Base-by-base conservation (phyloP, 2,329 filamentous ascomycete species). In the Magnaporthiopsis incrustans region DNA sequence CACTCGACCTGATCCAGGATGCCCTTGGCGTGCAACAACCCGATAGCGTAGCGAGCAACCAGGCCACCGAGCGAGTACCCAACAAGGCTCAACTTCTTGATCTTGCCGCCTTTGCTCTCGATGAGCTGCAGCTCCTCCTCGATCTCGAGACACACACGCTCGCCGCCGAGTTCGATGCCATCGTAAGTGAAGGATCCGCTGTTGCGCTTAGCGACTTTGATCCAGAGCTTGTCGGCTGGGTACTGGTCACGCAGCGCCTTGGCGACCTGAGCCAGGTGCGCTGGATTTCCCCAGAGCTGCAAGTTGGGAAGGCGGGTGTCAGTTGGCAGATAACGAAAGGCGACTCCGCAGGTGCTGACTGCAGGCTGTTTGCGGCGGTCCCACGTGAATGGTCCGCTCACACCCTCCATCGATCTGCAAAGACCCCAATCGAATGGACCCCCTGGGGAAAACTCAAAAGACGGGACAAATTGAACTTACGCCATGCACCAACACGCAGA, bases 1-100 rank as follows among this genome's bases (percentile, higher is more conserved):
- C 94, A 94, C 72, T 92, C 83, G 32, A 98, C 81, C 65, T 82
- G 82, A 64, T 96, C 88, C 64, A 98, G 87, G 65, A 91, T 81
- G 11, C 92, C 92, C 70, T 89, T 90, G 64, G 90, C 88, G 70
- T 93, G 86, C 4, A 98, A 81, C 70, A 98, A 78, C 0, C 94
- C 94, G 64, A 97, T 83, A 2, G 91, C 89, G 77, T 97, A 98
- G 66, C 94, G 84, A 12, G 91, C 87, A 5, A 98, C 87, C 8
- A 98, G 79, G 0, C 94, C 94, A 59, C 94, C 94, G 1, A 97
- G 81, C 0, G 92, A 96, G 75, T 98, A 97, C 56, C 94, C 94
- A 58, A 94, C 83, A 57, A 98, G 81, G 73, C 92, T 97, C 67
- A 98, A 80, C 76, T 92, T 96, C 60, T 78, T 88, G 71, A 97